These are phyloP conservation scores for Fusarium mangiferae DNA, from an alignment of 2,329 filamentous ascomycete genomes.

Conservation along the genomic window DNA sequence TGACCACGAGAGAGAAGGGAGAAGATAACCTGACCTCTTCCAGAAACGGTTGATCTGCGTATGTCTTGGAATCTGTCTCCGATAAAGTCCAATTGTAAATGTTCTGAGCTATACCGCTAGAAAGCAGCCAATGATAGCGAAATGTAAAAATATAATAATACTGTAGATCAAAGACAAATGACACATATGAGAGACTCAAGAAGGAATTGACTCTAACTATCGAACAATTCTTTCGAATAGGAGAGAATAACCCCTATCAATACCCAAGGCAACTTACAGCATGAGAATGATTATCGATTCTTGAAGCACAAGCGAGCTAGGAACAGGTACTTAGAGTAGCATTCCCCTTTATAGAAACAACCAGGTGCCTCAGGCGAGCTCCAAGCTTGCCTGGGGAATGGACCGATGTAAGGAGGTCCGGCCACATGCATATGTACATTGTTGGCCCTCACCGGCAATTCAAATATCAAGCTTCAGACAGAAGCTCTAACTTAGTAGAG, in stretches of 20 bases:
- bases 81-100: constrained; percentile 1
- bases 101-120: background rate
- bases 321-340: constrained; percentile 16
- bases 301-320: constrained; percentile 24
- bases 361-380: constrained; percentile 20
- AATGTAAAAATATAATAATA: background rate
- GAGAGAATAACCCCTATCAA: constrained; percentile 19
- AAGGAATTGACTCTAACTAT: background rate
- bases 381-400: constrained; percentile 22
- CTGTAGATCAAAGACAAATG: constrained; percentile 1
- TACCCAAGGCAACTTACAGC: background rate
- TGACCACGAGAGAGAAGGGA: constrained; percentile 8
- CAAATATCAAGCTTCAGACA: background rate
- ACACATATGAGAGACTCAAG: background rate
- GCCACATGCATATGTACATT: background rate
- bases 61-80: constrained; percentile 23
- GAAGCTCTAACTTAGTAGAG: background rate
- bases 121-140: background rate
- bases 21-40: background rate
- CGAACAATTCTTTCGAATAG: background rate
- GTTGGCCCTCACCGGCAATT: background rate
- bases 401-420: constrained; percentile 9
- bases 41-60: constrained; percentile 9
- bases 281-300: constrained; percentile 4
- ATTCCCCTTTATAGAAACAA: constrained; percentile 38